A percentile compares a stretch with the other conserved stretches of the same genome.
Conservation (phyloP, 2,329 filamentous ascomycete species). For the Alternaria arborescens region DNA sequence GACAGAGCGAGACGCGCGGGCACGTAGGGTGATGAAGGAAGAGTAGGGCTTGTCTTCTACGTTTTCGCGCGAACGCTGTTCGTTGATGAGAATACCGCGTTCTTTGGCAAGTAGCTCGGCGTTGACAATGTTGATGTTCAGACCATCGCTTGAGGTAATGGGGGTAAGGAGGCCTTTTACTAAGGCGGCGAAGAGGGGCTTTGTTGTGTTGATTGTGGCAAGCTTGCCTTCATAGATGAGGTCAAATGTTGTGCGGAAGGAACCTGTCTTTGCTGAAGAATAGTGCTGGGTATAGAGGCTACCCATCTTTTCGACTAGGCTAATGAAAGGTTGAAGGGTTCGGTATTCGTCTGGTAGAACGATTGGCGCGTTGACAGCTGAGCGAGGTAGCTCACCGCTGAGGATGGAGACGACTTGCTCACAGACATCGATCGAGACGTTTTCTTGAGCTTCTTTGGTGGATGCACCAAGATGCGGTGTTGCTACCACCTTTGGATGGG, state of each 20-base stretch:
- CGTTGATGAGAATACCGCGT: constrained; percentile 79
- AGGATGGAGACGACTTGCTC: constrained; percentile 80
- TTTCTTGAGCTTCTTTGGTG: constrained; percentile 84
- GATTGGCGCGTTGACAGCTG: constrained; percentile 81
- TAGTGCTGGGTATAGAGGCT: constrained; percentile 81
- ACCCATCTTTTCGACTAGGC: constrained; percentile 80
- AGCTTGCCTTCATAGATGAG: constrained; percentile 80
- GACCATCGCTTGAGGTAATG: constrained; percentile 71
- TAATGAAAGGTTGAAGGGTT: constrained; percentile 78
- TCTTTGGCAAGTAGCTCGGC: constrained; percentile 77
- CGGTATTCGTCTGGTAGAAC: constrained; percentile 83
- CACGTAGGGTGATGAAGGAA: constrained; percentile 74
- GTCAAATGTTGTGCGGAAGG: constrained; percentile 74
- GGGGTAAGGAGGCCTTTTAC: constrained; percentile 77
- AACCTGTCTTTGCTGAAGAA: constrained; percentile 50
- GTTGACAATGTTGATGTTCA: constrained; percentile 85
- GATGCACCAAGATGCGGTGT: constrained; percentile 84
- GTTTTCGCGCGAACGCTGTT: constrained; percentile 70
- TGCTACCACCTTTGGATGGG: constrained; percentile 75
- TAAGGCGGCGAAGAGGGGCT: constrained; percentile 79
- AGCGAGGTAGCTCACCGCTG: constrained; percentile 74
- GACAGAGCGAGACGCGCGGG: constrained; percentile 55
- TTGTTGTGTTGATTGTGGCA: constrained; percentile 74
- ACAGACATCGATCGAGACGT: constrained; percentile 83
- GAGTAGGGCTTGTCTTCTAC: constrained; percentile 70